A percentile compares a stretch with the other conserved stretches of the same genome.
These are phyloP conservation scores for Corymbia maculata DNA, from an alignment of 345 rosid genomes.

Conservation along the genomic window DNA sequence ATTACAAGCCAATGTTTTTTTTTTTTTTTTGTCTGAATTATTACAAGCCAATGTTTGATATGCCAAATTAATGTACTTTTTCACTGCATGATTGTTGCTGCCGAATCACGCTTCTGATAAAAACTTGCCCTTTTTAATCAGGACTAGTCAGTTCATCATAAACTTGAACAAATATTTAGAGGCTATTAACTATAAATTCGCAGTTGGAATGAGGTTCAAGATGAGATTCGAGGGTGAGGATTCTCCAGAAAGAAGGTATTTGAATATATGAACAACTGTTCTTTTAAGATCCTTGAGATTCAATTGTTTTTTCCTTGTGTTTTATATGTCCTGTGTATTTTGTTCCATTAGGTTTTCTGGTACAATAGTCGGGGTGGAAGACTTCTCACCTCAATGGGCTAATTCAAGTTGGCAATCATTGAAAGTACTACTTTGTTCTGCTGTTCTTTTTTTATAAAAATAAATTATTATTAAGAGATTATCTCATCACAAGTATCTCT, in stretches of 20 bases:
- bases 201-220: conserved; percentile 82
- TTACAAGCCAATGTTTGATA: conserved; percentile 77
- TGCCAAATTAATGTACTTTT: not conserved
- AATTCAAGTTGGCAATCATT: conserved; percentile 82
- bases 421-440: conserved; percentile 27
- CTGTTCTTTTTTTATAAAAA: not conserved
- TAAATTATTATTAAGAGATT: not conserved
- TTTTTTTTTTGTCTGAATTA: too few relatives aligned
- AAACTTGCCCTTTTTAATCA: conserved; percentile 9
- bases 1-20: too few relatives aligned
- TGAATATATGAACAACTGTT: not conserved
- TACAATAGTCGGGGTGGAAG: conserved; percentile 75
- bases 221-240: conserved; percentile 95
- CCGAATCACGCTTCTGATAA: not conserved
- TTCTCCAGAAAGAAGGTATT: conserved; percentile 84
- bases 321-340: not conserved
- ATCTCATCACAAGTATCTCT: not conserved
- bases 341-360: conserved; percentile 63
- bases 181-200: conserved; percentile 47
- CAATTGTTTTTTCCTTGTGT: not conserved
- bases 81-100: not conserved
- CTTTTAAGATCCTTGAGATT: not conserved
- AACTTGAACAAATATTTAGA: conserved; percentile 69
- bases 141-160: conserved; percentile 88
- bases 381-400: conserved; percentile 69